phyloP scores from a whole-genome alignment of 129 eudicot species.

The Centella asiatica region DNA sequence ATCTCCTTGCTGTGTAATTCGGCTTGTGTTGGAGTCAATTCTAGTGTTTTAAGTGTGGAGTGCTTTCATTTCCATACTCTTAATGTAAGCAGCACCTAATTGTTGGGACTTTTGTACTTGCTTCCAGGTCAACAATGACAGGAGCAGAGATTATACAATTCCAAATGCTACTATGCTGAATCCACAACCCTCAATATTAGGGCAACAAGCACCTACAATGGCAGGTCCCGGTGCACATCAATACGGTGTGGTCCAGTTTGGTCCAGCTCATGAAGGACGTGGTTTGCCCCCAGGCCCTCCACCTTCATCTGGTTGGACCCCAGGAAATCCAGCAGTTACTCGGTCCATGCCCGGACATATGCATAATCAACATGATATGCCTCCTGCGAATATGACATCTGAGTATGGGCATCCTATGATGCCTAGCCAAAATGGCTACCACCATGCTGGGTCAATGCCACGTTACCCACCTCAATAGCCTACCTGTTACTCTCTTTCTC shows the following conservation, averaged over 20 bases:
- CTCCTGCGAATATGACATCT: constrained; percentile 23
- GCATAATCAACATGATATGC: constrained; percentile 69
- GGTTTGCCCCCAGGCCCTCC: constrained; percentile 44
- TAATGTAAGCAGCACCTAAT: not conserved
- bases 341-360: constrained; percentile 43
- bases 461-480: constrained; percentile 62
- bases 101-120: not conserved
- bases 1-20: no score
- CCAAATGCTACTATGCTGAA: constrained; percentile 42
- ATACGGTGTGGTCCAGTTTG: constrained; percentile 43
- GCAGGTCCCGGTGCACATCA: constrained; percentile 36
- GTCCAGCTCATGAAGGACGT: constrained; percentile 45
- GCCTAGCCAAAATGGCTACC: constrained; percentile 43
- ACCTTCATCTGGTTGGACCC: constrained; percentile 58
- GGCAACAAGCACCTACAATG: constrained; percentile 67
- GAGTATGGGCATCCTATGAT: constrained; percentile 27
- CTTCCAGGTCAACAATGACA: constrained; percentile 79
- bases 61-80: not conserved
- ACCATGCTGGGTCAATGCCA: constrained; percentile 43
- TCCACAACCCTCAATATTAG: constrained; percentile 68
- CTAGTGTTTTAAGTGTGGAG: no score
- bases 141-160: constrained; percentile 88
- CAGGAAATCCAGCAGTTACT: constrained; percentile 30
- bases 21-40: no score
- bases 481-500: constrained; percentile 22